These are phyloP conservation scores for Aegilops bicornis DNA, from an alignment of 176 grass and related monocot species.

Conservation along the genomic window DNA sequence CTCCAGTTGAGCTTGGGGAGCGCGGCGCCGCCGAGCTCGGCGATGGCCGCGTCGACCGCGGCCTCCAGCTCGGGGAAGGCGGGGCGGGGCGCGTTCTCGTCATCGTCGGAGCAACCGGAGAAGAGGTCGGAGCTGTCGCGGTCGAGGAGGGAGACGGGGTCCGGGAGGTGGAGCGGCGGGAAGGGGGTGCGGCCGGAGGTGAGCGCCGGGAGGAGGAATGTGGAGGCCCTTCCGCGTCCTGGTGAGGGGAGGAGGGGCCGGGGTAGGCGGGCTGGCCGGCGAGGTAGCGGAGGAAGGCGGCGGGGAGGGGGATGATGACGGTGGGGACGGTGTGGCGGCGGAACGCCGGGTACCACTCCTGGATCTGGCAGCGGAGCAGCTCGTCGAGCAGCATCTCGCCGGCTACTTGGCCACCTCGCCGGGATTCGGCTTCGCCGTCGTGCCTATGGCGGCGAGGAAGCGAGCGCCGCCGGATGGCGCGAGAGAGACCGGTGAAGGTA, in stretches of 20 bases:
- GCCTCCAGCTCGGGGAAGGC: conserved; percentile 75
- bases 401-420: not conserved
- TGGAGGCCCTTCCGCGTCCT: not conserved
- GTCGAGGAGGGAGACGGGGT: conserved; percentile 23
- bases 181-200: conserved; percentile 49
- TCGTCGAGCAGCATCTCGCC: conserved; percentile 47
- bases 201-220: conserved; percentile 59
- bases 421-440: not conserved
- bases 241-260: not conserved
- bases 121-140: conserved; percentile 23
- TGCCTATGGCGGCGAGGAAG: not conserved
- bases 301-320: conserved; percentile 46
- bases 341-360: conserved; percentile 76
- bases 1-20: conserved; percentile 93
- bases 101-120: conserved; percentile 1
- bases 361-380: conserved; percentile 57
- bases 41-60: conserved; percentile 62
- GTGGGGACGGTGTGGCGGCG: conserved; percentile 58
- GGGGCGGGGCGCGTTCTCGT: conserved; percentile 23
- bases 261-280: conserved; percentile 35
- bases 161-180: conserved; percentile 31
- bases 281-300: conserved; percentile 75
- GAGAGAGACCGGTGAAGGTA: not conserved
- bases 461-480: not conserved
- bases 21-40: conserved; percentile 55